Base-by-base conservation (phyloP, 257 asterid species). In the Oldenlandia corymbosa region DNA sequence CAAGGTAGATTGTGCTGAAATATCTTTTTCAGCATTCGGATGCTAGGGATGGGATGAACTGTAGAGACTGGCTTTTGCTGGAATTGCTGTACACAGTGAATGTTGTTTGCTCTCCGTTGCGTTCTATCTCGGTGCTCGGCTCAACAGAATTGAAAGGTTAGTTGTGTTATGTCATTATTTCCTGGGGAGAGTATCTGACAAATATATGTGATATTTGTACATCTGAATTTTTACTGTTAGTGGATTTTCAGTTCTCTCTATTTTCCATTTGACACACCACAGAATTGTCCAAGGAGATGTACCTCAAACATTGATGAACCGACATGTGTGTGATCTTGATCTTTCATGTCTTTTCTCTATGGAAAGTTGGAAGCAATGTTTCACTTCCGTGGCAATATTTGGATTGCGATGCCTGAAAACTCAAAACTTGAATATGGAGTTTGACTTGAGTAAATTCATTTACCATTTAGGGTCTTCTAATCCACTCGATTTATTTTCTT, bases 211-310 rank as follows among this genome's bases (percentile, higher is more conserved):
- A 10, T 62, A 32, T 20, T 20, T 12, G 36, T 45, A 23, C 1
- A 2, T 12, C 41, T n/a, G n/a, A 41, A 45, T 28, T 17, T 27
- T 58, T 28, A 41, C 9, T 12, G 28, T 18, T 30, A 37, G 26
- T 27, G 6, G 39, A 20, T 32, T 52, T 37, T 55, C 30, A 65
- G 28, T 28, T 70, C 45, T 53, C 47, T 60, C 55, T 17, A 36
- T 28, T n/a, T 8, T n/a, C 10, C 70, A 68, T 67, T 61, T 75
- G 72, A 56, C 91, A 90, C 97, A 87, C 10, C 99, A 89, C 79
- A 85, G 98, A 73, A 92, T 92, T 74, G 95, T 92, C 73, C 95
- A 89, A 77, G 99, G 99, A 71, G 99, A 93, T 80, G 99, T 90
- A 51, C 99, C 99, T 70, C 96, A 93, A 77, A 96, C 99, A 57